Evolutionary conservation across 768 basidiomycete genomes (phyloP), one percentile per base, ranked within the genome.

Genomic region (Amanita muscaria): DNA sequence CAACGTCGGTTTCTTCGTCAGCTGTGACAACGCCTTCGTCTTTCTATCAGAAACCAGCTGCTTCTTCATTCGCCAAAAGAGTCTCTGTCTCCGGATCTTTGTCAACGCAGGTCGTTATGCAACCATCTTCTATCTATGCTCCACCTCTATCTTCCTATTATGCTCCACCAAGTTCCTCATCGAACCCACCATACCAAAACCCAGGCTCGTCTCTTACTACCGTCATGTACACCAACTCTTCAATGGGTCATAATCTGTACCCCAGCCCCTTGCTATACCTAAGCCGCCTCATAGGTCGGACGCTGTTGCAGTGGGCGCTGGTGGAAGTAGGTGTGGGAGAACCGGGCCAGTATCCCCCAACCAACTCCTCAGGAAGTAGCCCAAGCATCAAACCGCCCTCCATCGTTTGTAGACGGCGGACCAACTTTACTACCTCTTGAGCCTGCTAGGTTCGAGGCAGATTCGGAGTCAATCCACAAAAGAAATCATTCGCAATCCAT

Each of bases 401-500:
- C 59, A 32, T 57, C 63, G 33, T 64, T 61, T 51, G 51, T 54
- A 14, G 56, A 57, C 46, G 59, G 60, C 12, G 56, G 55, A 18
- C 71, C 71, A 14, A 56, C 61, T 29, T 54, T 66, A 24, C 67
- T 83, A 65, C 81, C 84, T n/a, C 60, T 83, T 11, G 77, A 87
- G 59, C 83, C 83, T 27, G 68, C 67, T 15, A 65, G 66, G 55
- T 74, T 67, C 54, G 77, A 73, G 21, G 72, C 63, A 35, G 67
- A 73, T 49, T 66, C 67, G 3, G 72, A 76, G 49, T 61, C 70
- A 24, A 53, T 69, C 12, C 32, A 49, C n/a, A 49, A 56, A 15
- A 51, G 52, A 11, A 48, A 54, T 15, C 40, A 50, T 51, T 48
- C 52, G 61, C 53, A 35, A 6, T 19, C 12, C 42, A 51, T 54